Base-by-base conservation (phyloP, 768 basidiomycete genomes). In the Aureoboletus auriporus region DNA sequence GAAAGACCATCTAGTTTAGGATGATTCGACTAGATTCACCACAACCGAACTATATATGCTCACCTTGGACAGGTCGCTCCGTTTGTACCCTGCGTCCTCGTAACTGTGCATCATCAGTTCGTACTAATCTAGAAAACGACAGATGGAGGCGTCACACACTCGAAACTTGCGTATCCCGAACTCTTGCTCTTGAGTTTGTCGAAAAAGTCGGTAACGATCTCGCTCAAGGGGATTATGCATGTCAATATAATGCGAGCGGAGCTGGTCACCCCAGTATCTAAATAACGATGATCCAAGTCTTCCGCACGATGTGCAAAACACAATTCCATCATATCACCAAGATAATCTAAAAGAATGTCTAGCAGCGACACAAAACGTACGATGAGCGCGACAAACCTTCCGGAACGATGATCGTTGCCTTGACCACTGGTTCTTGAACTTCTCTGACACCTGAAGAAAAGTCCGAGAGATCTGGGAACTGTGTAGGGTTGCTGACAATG, bases 291-390 rank as follows among this genome's bases (percentile, higher is more conserved):
- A 34, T 93, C 86, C 44, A 95, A 67, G 40, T 90, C 81, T 47
- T 86, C 81, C 2, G 85, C 95, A 40, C 96, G 82, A 61, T 89
- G 91, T 5, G 79, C 75, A 64, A 83, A 89, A 63, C 93, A 96
- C 1, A 98, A 77, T 35, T 90, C 88, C 87, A 98, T 94, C 86
- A 99, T 93, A 39, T 88, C 86, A 8, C 95, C 95, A 30, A 96
- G 83, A 63, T 93, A 94, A 53, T 91, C 93, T 93, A 56, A 27
- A n/a, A 40, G 42, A 52, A 44, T 39, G 2, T 42, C 8, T 30
- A 49, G 30, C 30, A 5, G 2, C 20, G 10, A 31, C 23, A 33
- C 17, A 38, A 42, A 47, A 27, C 9, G 11, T 20, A 14, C 26
- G 5, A 46, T 0, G n/a, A 28, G 42, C 12, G 12, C 7, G 1